Conservation (phyloP, 148 eudicot species). For the Vaccinium vitisidaea region DNA sequence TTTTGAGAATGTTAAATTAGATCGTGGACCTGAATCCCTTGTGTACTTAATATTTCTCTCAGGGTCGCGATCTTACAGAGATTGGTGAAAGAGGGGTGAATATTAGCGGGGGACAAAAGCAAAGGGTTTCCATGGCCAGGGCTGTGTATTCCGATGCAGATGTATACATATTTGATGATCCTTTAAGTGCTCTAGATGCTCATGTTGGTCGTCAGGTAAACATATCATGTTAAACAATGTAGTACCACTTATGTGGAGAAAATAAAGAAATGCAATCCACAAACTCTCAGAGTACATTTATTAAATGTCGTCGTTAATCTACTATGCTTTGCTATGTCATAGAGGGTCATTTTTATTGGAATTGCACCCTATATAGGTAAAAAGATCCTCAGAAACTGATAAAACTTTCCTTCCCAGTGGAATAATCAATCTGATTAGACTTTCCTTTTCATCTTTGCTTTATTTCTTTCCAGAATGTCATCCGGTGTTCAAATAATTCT, state of each 20-base stretch:
- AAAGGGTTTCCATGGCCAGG: constrained; percentile 65
- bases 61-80: constrained; percentile 64
- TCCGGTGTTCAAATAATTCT: background rate
- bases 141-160: constrained; percentile 62
- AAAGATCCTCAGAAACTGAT: background rate
- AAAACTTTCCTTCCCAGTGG: background rate
- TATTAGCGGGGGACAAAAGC: constrained; percentile 68
- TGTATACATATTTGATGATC: constrained; percentile 61
- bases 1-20: background rate
- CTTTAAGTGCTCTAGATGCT: constrained; percentile 61
- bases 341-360: background rate
- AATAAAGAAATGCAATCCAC: background rate
- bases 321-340: background rate
- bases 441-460: background rate
- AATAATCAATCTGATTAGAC: background rate
- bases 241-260: background rate
- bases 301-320: background rate
- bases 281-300: background rate
- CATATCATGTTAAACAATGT: background rate
- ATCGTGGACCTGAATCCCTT: background rate
- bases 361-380: background rate
- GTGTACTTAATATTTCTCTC: constrained; percentile 15
- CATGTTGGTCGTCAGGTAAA: constrained; percentile 60
- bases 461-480: background rate
- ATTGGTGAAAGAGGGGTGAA: constrained; percentile 76